These are phyloP conservation scores for Neofusicoccum umdonicola DNA, from an alignment of 2,329 filamentous ascomycete species.

Conservation along the genomic window DNA sequence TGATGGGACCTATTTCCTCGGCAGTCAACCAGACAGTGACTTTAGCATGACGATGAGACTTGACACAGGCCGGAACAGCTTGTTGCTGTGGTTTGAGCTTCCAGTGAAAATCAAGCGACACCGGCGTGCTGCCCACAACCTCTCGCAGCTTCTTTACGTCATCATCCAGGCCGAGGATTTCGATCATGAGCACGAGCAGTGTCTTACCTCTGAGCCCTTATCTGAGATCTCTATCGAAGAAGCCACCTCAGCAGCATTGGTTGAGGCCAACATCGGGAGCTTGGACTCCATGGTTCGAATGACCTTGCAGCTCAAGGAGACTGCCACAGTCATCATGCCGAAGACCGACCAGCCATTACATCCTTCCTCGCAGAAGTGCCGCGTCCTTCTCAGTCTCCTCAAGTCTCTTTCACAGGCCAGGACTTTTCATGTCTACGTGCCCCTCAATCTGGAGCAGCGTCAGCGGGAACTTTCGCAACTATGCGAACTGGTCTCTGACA, in stretches of 20 bases:
- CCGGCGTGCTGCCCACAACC: background rate
- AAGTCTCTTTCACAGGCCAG: background rate
- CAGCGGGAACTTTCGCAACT: background rate
- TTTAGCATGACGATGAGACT: background rate
- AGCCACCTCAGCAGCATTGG: background rate
- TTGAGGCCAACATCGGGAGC: background rate
- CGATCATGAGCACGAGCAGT: background rate
- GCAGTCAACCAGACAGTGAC: background rate
- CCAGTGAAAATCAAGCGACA: background rate
- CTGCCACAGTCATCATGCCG: background rate
- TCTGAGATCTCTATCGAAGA: background rate
- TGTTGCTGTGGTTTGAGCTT: constrained; percentile 4
- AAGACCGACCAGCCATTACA: background rate
- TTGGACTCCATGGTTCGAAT: background rate
- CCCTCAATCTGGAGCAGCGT: background rate
- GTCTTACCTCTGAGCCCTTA: background rate
- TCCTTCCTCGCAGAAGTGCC: background rate
- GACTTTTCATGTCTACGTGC: background rate
- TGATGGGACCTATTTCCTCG: background rate
- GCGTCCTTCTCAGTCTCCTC: background rate
- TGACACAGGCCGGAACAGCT: background rate
- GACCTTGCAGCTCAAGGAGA: background rate
- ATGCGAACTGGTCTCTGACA: background rate
- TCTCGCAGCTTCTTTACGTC: background rate
- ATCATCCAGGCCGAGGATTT: background rate